Conservation (phyloP, 2,329 filamentous ascomycete species). For the Nemania serpens region DNA sequence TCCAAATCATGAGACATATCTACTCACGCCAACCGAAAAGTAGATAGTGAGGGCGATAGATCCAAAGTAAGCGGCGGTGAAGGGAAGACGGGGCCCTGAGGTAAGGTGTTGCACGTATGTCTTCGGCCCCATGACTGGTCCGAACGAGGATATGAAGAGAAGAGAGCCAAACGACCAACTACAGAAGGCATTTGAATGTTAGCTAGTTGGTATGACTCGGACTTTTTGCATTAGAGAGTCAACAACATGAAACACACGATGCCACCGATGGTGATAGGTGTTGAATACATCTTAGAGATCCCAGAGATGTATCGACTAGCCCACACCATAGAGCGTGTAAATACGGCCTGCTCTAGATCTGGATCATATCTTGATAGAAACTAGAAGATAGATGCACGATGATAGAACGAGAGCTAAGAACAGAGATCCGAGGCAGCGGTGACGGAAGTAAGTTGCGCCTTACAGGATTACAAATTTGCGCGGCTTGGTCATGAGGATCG, state of each 20-base stretch:
- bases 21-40: constrained; percentile 87
- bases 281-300: constrained; percentile 33
- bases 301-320: constrained; percentile 31
- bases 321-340: constrained; percentile 39
- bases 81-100: constrained; percentile 83
- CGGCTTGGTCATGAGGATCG: constrained; percentile 77
- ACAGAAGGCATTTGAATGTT: constrained; percentile 39
- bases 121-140: constrained; percentile 89
- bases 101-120: constrained; percentile 83
- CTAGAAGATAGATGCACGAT: constrained; percentile 20
- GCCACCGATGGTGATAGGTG: constrained; percentile 7
- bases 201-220: constrained; percentile 23
- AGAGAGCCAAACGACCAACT: constrained; percentile 95
- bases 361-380: constrained; percentile 25
- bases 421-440: constrained; percentile 26
- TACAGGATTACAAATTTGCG: constrained; percentile 97
- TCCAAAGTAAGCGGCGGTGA: constrained; percentile 93
- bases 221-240: neutral
- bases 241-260: constrained; percentile 18
- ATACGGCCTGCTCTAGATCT: constrained; percentile 39
- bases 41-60: constrained; percentile 89
- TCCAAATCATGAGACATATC: neutral
- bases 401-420: constrained; percentile 24
- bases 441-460: constrained; percentile 48
- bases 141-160: constrained; percentile 90